phyloP scores from a whole-genome alignment of 2,329 filamentous ascomycete genomes.

The Polytolypa hystricis region DNA sequence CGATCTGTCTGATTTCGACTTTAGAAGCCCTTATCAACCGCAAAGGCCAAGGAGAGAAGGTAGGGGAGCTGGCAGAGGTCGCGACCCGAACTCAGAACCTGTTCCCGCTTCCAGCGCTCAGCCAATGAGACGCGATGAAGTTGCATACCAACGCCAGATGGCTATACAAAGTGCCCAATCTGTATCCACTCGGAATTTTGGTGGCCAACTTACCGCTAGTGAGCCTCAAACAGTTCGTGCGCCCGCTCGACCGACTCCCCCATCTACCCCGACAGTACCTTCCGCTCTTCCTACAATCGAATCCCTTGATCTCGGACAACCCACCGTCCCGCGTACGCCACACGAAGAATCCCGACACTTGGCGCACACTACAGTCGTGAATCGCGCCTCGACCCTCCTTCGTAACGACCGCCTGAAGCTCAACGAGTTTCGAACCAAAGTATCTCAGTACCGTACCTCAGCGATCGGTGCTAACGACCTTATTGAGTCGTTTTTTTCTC shows the following conservation, averaged over 20 bases:
- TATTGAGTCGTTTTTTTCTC: constrained; percentile 74
- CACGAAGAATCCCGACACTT: constrained; percentile 72
- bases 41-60: constrained; percentile 45
- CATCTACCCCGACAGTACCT: constrained; percentile 18
- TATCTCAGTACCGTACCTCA: constrained; percentile 66
- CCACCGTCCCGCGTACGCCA: constrained; percentile 40
- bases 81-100: constrained; percentile 78
- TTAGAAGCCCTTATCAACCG: constrained; percentile 58
- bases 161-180: constrained; percentile 83
- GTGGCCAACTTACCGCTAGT: constrained; percentile 61
- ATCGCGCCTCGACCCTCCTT: constrained; percentile 71
- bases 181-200: constrained; percentile 67
- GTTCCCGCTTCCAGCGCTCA: constrained; percentile 67
- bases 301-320: constrained; percentile 41
- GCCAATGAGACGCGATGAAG: constrained; percentile 69
- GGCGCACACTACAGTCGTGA: constrained; percentile 73
- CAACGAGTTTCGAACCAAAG: constrained; percentile 61
- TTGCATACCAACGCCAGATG: constrained; percentile 85
- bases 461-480: constrained; percentile 62
- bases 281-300: constrained; percentile 34
- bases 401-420: constrained; percentile 67
- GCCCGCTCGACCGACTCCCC: constrained; percentile 25
- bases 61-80: constrained; percentile 54
- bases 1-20: constrained; percentile 78
- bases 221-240: constrained; percentile 37